These are phyloP conservation scores for Geotrichum ghanense DNA, from an alignment of 805 yeast genomes.

Conservation along the genomic window DNA sequence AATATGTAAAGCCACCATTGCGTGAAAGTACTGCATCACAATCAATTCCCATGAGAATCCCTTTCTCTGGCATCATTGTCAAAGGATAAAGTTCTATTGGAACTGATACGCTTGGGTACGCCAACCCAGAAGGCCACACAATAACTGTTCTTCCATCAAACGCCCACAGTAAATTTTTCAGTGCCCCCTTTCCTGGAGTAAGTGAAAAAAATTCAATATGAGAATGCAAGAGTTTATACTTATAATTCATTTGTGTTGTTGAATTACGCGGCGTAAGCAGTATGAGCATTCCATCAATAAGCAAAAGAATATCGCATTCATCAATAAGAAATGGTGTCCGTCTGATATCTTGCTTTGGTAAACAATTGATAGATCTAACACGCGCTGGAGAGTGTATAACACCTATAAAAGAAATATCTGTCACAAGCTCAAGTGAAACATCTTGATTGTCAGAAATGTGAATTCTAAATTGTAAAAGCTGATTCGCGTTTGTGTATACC, in stretches of 20 bases:
- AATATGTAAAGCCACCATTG: slow-evolving; percentile 24
- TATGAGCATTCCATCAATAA: slow-evolving; percentile 29
- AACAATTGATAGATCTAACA: slow-evolving; percentile 25
- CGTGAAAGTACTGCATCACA: slow-evolving; percentile 29
- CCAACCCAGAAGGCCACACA: slow-evolving; percentile 11
- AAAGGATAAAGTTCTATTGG: slow-evolving; percentile 40
- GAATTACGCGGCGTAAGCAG: slow-evolving; percentile 15
- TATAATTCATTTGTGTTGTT: slow-evolving; percentile 2
- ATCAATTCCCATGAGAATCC: slow-evolving; percentile 40
- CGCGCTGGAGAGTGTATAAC: slow-evolving; percentile 29
- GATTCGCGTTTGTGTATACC: slow-evolving; percentile 26
- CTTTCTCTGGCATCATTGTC: slow-evolving; percentile 35
- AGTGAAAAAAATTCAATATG: slow-evolving; percentile 28
- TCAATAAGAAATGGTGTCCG: slow-evolving; percentile 1
- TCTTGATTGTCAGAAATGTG: slow-evolving; percentile 4
- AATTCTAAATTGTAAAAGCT: slow-evolving; percentile 20
- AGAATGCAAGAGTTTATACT: slow-evolving; percentile 22
- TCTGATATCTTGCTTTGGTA: slow-evolving; percentile 4
- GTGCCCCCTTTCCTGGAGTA: slow-evolving; percentile 13
- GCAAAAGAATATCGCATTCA: slow-evolving; percentile 17
- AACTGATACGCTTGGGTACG: slow-evolving; percentile 13
- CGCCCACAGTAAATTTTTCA: slow-evolving; percentile 27
- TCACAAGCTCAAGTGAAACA: slow-evolving; percentile 20
- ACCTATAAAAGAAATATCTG: slow-evolving; percentile 25
- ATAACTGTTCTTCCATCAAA: slow-evolving; percentile 29